Evolutionary conservation across 176 grass and related monocot genomes (phyloP), one percentile per base, ranked within the genome.

Genomic region (Echinochloa phyllopogon): DNA sequence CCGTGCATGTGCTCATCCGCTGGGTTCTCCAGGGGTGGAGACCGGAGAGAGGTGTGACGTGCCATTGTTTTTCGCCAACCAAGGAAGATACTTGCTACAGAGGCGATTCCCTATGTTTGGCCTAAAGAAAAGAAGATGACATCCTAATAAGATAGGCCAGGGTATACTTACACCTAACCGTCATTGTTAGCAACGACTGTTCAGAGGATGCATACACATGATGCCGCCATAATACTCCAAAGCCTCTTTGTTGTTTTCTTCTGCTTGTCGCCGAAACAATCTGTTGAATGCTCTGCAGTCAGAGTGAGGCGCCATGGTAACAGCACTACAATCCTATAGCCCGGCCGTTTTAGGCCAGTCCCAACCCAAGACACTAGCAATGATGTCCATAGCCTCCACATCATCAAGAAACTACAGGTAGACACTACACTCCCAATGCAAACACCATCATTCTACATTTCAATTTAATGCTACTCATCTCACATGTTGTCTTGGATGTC

Each of bases 81-180:
- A 77, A 82, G 25, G 72, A 82, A 77, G 64, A 89, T 65, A 77
- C 88, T 86, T 82, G 77, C 64, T 50, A 47, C 47, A 67, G 78
- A 45, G 78, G 83, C 44, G 83, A 89, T 89, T 86, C 78, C 64
- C 44, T 82, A 16, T 76, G 51, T 69, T 49, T 70, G 64, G 49
- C 70, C 13, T 41, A 86, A 82, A 89, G 52, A 53, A 77, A 89
- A 76, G 38, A 57, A 12, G 45, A 24, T 61, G 16, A 27, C 56
- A 0, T 65, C 1, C 0, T 37, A 15, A 80, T 51, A 20, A 40
- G 13, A 15, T 23, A 38, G 9, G 5, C 10, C 9, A 2, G 6
- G 29, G 5, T 45, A 25, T 48, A 16, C 13, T 10, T 24, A 21
- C 41, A 76, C 74, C 51, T 41, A 58, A 58, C 56, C 10, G 36